Evolutionary conservation across 768 basidiomycete species (phyloP).

Genomic region (Suillus discolor): DNA sequence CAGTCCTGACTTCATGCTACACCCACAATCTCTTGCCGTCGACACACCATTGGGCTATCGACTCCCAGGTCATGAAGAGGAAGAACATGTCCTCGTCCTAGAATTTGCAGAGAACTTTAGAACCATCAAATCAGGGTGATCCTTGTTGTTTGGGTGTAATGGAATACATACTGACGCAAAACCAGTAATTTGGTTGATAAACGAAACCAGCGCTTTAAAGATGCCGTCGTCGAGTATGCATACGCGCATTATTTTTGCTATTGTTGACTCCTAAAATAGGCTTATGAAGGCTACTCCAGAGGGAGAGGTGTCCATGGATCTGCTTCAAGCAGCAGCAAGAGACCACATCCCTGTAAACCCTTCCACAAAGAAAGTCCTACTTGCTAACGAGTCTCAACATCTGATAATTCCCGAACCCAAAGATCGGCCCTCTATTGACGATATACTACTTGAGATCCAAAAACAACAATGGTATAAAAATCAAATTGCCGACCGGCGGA

Average conservation of each 20-base stretch:
- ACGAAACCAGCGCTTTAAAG: slow-evolving; percentile 63
- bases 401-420: slow-evolving; percentile 41
- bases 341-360: slow-evolving; percentile 76
- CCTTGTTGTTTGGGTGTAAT: slow-evolving; percentile 6
- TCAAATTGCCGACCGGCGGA: slow-evolving; percentile 65
- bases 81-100: slow-evolving; percentile 52
- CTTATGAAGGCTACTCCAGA: slow-evolving; percentile 55
- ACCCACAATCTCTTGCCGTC: slow-evolving; percentile 12
- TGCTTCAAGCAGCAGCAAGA: slow-evolving; percentile 68
- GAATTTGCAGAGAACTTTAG: slow-evolving; percentile 53
- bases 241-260: background rate
- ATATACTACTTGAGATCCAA: slow-evolving; percentile 59
- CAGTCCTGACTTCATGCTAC: slow-evolving; percentile 45
- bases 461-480: slow-evolving; percentile 66
- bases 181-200: slow-evolving; percentile 68
- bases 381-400: background rate
- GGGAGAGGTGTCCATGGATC: slow-evolving; percentile 58
- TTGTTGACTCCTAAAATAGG: slow-evolving; percentile 35
- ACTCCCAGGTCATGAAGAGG: slow-evolving; percentile 30
- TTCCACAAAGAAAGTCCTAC: slow-evolving; percentile 11
- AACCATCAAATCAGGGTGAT: slow-evolving; percentile 31
- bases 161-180: slow-evolving; percentile 8
- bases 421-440: slow-evolving; percentile 58
- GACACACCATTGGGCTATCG: slow-evolving; percentile 24
- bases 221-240: slow-evolving; percentile 70